phyloP scores from a whole-genome alignment of 2,329 filamentous ascomycete species.

The Fusarium metavorans region DNA sequence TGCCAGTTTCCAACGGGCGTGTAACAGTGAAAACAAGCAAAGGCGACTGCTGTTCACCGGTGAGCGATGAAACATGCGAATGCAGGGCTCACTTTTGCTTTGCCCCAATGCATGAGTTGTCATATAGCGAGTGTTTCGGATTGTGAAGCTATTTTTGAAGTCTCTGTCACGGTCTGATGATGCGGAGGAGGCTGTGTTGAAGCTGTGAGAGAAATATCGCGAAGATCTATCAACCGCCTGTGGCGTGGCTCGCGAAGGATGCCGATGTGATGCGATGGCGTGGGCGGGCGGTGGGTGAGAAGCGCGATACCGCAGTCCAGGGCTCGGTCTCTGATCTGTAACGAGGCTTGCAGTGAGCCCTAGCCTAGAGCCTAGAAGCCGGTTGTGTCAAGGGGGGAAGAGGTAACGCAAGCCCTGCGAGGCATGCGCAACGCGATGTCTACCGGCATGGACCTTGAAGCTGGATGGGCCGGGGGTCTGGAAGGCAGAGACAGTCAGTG shows the following conservation, averaged over 20 bases:
- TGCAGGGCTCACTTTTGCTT: constrained; percentile 10
- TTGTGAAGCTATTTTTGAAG: constrained; percentile 16
- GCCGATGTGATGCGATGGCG: neutral
- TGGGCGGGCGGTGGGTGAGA: constrained; percentile 1
- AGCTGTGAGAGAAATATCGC: constrained; percentile 11
- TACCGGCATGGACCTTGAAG: constrained; percentile 40
- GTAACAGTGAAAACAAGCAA: neutral
- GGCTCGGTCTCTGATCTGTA: constrained; percentile 2
- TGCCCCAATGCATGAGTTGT: constrained; percentile 12
- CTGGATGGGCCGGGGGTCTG: constrained; percentile 16
- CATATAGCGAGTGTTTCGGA: neutral
- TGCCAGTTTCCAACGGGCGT: neutral
- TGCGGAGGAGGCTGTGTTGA: constrained; percentile 33
- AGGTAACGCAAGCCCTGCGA: constrained; percentile 24
- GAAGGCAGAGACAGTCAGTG: constrained; percentile 21
- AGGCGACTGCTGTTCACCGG: neutral
- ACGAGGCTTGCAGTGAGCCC: constrained; percentile 13
- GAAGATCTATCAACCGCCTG: constrained; percentile 7
- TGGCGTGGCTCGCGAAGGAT: neutral
- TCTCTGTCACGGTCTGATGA: constrained; percentile 1
- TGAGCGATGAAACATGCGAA: neutral
- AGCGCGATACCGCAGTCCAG: constrained; percentile 4
- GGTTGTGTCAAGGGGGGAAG: constrained; percentile 16
- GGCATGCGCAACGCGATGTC: constrained; percentile 30
- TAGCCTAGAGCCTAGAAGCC: constrained; percentile 9